phyloP scores from a whole-genome alignment of 331 rosid genomes.

The Ulmus americana region DNA sequence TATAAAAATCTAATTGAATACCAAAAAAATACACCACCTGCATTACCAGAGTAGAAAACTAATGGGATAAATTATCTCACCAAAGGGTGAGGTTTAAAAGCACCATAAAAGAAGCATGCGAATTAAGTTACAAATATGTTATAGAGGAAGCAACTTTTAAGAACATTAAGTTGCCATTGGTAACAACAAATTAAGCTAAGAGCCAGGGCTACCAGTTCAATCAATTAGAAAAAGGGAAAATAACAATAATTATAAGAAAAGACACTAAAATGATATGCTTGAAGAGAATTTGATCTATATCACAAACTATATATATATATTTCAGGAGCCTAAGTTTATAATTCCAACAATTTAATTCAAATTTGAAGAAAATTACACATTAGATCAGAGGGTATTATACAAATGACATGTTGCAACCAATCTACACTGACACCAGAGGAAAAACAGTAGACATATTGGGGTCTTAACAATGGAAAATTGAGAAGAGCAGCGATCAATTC shows the following conservation, averaged over 20 bases:
- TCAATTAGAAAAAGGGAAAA: not conserved
- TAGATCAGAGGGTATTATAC: not conserved
- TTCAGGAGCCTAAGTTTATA: not conserved
- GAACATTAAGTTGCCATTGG: too few relatives aligned
- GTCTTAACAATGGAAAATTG: not conserved
- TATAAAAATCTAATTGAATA: slow-evolving; percentile 9
- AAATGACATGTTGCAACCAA: not conserved
- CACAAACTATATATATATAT: too few relatives aligned
- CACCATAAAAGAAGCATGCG: too few relatives aligned
- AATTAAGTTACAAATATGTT: too few relatives aligned
- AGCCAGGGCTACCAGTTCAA: not conserved
- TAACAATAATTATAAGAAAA: not conserved
- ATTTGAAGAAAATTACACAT: not conserved
- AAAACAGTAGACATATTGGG: not conserved
- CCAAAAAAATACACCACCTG: not conserved
- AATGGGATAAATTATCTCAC: too few relatives aligned
- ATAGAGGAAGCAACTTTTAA: too few relatives aligned
- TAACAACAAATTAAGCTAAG: not conserved
- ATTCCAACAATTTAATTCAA: not conserved
- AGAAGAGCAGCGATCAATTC: not conserved
- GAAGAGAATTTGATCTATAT: too few relatives aligned
- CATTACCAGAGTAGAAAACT: too few relatives aligned
- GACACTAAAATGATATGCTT: too few relatives aligned
- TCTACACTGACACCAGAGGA: not conserved
- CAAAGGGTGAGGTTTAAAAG: too few relatives aligned